Conservation (phyloP, 1,284 basidiomycete genomes). For the Cystobasidium pallidum region DNA sequence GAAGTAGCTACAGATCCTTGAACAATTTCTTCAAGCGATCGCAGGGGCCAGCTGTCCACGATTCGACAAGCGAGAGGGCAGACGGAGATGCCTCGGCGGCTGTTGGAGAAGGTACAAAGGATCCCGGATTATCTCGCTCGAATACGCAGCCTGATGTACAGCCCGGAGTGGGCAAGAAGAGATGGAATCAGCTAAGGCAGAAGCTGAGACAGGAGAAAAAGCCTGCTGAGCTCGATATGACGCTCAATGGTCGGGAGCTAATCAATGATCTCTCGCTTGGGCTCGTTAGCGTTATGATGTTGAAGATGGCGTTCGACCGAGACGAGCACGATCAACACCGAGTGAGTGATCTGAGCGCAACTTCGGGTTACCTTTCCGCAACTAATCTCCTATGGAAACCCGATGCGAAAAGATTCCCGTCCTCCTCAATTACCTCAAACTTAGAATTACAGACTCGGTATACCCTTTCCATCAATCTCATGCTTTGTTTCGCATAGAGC, state of each 20-base stretch:
- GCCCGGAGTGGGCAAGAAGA: slow-evolving; percentile 1
- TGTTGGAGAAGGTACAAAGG: not conserved
- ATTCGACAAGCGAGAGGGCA: not conserved
- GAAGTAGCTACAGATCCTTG: slow-evolving; percentile 30
- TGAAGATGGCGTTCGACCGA: slow-evolving; percentile 86
- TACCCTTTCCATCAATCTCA: slow-evolving; percentile 77
- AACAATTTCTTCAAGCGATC: slow-evolving; percentile 29
- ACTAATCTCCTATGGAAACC: too few relatives aligned
- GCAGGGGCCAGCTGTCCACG: slow-evolving; percentile 5
- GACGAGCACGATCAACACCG: slow-evolving; percentile 84
- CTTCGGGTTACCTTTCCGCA: too few relatives aligned
- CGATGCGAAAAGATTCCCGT: slow-evolving; percentile 46
- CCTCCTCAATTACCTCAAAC: slow-evolving; percentile 80
- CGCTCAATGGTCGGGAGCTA: slow-evolving; percentile 39
- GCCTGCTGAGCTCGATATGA: slow-evolving; percentile 40
- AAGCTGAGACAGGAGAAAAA: slow-evolving; percentile 40
- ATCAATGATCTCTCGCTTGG: slow-evolving; percentile 41
- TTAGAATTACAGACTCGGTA: slow-evolving; percentile 81
- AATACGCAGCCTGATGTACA: slow-evolving; percentile 31
- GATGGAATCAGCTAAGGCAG: slow-evolving; percentile 42
- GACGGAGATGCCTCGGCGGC: not conserved
- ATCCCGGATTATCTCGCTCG: slow-evolving; percentile 12
- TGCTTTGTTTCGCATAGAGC: slow-evolving; percentile 84
- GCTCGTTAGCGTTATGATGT: slow-evolving; percentile 65
- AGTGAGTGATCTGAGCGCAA: slow-evolving; percentile 59